These are phyloP conservation scores for Conoideocrella luteorostrata DNA, from an alignment of 2,329 filamentous ascomycete genomes.

Conservation along the genomic window DNA sequence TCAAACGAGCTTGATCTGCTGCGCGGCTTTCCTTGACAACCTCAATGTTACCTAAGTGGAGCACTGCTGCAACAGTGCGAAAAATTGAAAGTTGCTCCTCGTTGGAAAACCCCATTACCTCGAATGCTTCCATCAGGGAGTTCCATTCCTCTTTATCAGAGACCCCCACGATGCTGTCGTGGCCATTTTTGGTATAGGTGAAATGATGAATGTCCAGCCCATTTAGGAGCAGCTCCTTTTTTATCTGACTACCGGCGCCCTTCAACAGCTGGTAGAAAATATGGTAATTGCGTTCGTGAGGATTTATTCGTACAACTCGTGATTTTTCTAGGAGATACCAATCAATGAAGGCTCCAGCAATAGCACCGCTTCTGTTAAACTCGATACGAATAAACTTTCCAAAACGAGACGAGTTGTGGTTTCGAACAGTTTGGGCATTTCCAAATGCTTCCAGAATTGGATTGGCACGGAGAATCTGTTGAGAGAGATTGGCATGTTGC, in stretches of 20 bases:
- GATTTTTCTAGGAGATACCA: slow-evolving; percentile 99
- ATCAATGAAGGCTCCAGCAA: slow-evolving; percentile 93
- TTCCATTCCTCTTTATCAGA: slow-evolving; percentile 91
- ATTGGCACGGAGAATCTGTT: slow-evolving; percentile 93
- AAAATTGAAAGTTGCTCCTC: slow-evolving; percentile 79
- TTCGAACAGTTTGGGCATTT: slow-evolving; percentile 94
- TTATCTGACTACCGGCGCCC: slow-evolving; percentile 69
- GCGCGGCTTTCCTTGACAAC: slow-evolving; percentile 87
- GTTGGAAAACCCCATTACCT: slow-evolving; percentile 86
- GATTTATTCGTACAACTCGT: slow-evolving; percentile 83
- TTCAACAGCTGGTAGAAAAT: slow-evolving; percentile 93
- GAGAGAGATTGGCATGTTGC: slow-evolving; percentile 77
- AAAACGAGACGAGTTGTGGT: slow-evolving; percentile 97
- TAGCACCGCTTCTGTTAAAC: slow-evolving; percentile 80
- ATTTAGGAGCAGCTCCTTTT: slow-evolving; percentile 69
- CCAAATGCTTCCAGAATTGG: slow-evolving; percentile 97
- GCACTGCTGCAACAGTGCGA: slow-evolving; percentile 79
- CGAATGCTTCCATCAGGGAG: slow-evolving; percentile 81
- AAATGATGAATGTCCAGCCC: slow-evolving; percentile 78
- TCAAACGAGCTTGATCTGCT: slow-evolving; percentile 81
- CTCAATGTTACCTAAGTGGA: slow-evolving; percentile 87
- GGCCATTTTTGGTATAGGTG: slow-evolving; percentile 83
- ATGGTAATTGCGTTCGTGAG: slow-evolving; percentile 91
- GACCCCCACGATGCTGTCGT: slow-evolving; percentile 84
- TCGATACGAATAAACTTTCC: slow-evolving; percentile 99